phyloP scores from a whole-genome alignment of 139 green algal genomes.

The Haematococcus lacustris region DNA sequence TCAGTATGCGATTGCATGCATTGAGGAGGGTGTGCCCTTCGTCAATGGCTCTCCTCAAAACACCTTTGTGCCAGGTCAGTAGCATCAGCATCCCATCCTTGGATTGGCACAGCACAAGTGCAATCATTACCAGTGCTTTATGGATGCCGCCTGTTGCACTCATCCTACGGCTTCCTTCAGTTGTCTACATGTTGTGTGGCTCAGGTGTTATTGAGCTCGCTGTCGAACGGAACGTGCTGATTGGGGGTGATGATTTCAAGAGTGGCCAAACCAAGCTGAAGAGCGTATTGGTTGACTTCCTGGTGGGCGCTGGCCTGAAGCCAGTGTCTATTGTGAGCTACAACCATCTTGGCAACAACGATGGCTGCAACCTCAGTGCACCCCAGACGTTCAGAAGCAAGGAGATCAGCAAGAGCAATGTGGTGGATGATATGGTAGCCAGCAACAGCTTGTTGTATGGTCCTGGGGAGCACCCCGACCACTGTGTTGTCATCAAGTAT shows the following conservation, averaged over 20 bases:
- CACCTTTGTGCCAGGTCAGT: slow-evolving; percentile 76
- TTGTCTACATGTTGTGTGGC: too few relatives aligned
- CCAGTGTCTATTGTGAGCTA: slow-evolving; percentile 95
- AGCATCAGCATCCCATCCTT: too few relatives aligned
- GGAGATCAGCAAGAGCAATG: slow-evolving; percentile 97
- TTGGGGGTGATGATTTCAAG: slow-evolving; percentile 99
- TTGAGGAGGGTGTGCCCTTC: slow-evolving; percentile 92
- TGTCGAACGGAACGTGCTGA: slow-evolving; percentile 72
- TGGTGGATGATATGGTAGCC: slow-evolving; percentile 98
- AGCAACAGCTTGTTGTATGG: slow-evolving; percentile 91
- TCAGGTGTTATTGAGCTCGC: slow-evolving; percentile 74
- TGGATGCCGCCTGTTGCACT: too few relatives aligned
- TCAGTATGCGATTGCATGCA: slow-evolving; percentile 86
- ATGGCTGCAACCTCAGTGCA: slow-evolving; percentile 94
- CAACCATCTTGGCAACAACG: slow-evolving; percentile 99
- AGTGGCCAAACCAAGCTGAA: slow-evolving; percentile 97
- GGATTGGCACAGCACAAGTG: too few relatives aligned
- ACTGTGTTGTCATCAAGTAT: slow-evolving; percentile 99
- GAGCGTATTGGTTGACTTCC: slow-evolving; percentile 93
- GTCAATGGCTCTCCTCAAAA: slow-evolving; percentile 96
- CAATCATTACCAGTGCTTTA: too few relatives aligned
- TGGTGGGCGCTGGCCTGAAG: slow-evolving; percentile 98
- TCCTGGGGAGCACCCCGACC: slow-evolving; percentile 94
- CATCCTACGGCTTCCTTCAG: too few relatives aligned
- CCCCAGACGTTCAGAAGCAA: slow-evolving; percentile 74